phyloP scores from a whole-genome alignment of 2,329 filamentous ascomycete species.

The Dactylellina cionopaga region DNA sequence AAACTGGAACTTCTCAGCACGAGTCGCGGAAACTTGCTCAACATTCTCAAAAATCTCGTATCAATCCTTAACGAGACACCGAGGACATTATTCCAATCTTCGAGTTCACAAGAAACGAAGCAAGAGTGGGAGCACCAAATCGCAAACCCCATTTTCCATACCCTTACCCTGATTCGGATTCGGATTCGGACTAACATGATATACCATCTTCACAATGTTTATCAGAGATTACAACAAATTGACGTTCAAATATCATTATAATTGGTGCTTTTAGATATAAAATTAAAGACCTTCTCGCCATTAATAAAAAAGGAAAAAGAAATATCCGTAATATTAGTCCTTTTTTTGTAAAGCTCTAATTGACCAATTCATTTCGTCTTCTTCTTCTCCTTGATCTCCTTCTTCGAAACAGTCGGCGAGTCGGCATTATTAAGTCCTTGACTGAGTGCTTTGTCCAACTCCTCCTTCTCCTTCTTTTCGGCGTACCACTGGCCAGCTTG shows the following conservation, averaged over 20 bases:
- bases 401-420: conserved; percentile 61
- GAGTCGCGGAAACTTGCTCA: too few species aligned
- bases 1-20: too few species aligned
- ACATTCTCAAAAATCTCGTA: too few species aligned
- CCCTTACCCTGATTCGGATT: neutral
- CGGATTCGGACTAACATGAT: neutral
- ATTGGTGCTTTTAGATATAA: neutral
- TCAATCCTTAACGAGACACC: too few species aligned
- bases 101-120: too few species aligned
- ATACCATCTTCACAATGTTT: neutral
- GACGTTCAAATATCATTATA: neutral
- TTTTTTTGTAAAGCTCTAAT: too few species aligned
- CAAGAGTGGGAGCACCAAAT: too few species aligned
- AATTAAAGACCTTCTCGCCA: neutral
- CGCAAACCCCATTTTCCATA: too few species aligned
- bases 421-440: conserved; percentile 57
- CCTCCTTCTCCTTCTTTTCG: conserved; percentile 88
- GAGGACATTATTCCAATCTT: too few species aligned
- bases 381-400: conserved; percentile 61
- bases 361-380: conserved; percentile 57
- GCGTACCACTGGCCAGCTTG: conserved; percentile 99
- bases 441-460: conserved; percentile 73
- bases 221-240: conserved; percentile 2
- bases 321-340: too few species aligned
- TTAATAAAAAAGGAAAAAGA: too few species aligned